Percentiles rank a stretch among this genome's conserved stretches.
These are phyloP conservation scores for Acacia concinna DNA, from an alignment of 331 rosid genomes.

Conservation along the genomic window DNA sequence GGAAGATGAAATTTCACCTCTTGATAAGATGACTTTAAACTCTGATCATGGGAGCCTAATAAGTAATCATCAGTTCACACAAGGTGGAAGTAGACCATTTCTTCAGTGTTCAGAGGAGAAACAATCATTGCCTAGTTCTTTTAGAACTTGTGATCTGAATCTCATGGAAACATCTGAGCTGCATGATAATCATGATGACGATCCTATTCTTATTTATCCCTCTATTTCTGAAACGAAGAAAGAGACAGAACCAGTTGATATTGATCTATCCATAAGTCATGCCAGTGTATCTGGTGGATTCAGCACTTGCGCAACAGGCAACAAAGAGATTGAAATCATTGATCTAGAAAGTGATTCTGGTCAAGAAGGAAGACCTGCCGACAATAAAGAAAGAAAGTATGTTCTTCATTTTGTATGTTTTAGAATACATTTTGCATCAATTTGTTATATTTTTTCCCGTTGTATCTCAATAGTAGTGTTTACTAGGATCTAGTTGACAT, in stretches of 20 bases:
- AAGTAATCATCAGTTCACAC: constrained; percentile 47
- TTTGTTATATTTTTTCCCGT: constrained; percentile 18
- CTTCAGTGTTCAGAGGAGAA: constrained; percentile 63
- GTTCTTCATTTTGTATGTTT: constrained; percentile 24
- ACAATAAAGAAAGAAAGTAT: constrained; percentile 67
- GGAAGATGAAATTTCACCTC: constrained; percentile 41
- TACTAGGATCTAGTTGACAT: constrained; percentile 19
- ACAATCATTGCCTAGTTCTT: constrained; percentile 65
- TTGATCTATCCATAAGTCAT: constrained; percentile 69
- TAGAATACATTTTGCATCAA: constrained; percentile 17
- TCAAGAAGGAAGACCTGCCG: constrained; percentile 57
- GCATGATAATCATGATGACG: constrained; percentile 65
- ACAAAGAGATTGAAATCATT: constrained; percentile 90
- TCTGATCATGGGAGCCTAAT: constrained; percentile 48
- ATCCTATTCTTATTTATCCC: constrained; percentile 50
- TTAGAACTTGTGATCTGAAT: constrained; percentile 95
- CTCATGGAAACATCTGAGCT: constrained; percentile 79
- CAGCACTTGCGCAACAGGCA: constrained; percentile 44
- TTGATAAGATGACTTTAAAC: constrained; percentile 39
- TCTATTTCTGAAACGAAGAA: constrained; percentile 58
- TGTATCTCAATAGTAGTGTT: constrained; percentile 12
- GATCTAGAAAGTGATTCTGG: constrained; percentile 76
- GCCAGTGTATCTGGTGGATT: constrained; percentile 52
- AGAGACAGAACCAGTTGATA: constrained; percentile 48
- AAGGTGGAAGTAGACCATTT: constrained; percentile 47